phyloP scores from a whole-genome alignment of 306 rosid genomes.

The Pyrus pyrifolia region DNA sequence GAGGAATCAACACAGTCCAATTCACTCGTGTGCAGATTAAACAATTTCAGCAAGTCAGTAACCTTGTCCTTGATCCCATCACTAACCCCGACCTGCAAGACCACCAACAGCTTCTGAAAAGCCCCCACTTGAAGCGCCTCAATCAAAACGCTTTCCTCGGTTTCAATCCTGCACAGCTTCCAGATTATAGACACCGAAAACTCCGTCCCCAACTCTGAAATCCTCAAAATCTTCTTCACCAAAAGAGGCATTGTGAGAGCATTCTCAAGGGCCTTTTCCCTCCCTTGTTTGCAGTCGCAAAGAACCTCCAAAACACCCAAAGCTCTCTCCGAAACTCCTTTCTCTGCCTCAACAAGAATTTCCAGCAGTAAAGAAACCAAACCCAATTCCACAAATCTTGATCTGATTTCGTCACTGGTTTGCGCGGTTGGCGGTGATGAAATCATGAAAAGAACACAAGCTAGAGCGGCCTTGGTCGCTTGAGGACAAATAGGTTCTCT shows the following conservation, averaged over 20 bases:
- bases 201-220: slow-evolving; percentile 52
- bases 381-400: slow-evolving; percentile 55
- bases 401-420: slow-evolving; percentile 4
- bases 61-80: slow-evolving; percentile 60
- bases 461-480: slow-evolving; percentile 57
- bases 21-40: slow-evolving; percentile 49
- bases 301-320: slow-evolving; percentile 52
- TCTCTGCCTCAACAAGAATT: slow-evolving; percentile 56
- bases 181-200: slow-evolving; percentile 56
- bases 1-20: slow-evolving; percentile 66
- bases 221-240: slow-evolving; percentile 68
- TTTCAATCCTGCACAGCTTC: slow-evolving; percentile 49
- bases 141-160: slow-evolving; percentile 23
- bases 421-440: slow-evolving; percentile 20
- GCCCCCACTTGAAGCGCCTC: slow-evolving; percentile 70
- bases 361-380: slow-evolving; percentile 58
- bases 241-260: slow-evolving; percentile 66
- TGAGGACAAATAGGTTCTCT: slow-evolving; percentile 33
- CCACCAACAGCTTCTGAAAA: slow-evolving; percentile 70
- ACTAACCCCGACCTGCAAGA: slow-evolving; percentile 73
- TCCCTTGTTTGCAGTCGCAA: slow-evolving; percentile 49
- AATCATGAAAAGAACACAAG: slow-evolving; percentile 47
- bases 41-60: slow-evolving; percentile 56
- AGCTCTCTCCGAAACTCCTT: slow-evolving; percentile 52
- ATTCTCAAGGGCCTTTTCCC: slow-evolving; percentile 42